These are phyloP conservation scores for Waltergamsia citrina DNA, from an alignment of 2,329 filamentous ascomycete genomes.

Conservation along the genomic window DNA sequence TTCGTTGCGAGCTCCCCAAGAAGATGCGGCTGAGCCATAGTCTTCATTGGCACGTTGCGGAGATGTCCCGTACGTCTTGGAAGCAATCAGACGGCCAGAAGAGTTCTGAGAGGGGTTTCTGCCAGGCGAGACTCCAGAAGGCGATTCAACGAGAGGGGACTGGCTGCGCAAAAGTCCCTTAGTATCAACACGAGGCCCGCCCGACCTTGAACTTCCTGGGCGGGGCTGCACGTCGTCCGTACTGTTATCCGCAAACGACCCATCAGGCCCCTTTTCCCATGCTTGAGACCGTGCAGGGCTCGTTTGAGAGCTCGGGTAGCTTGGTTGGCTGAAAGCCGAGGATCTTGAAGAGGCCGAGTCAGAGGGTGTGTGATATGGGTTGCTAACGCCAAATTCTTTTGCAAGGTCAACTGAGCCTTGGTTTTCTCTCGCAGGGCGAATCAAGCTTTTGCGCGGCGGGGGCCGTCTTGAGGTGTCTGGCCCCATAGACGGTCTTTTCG, in stretches of 20 bases:
- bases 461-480: slow-evolving; percentile 42
- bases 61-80: background rate
- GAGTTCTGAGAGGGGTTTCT: background rate
- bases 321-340: slow-evolving; percentile 48
- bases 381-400: slow-evolving; percentile 50
- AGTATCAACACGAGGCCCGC: slow-evolving; percentile 22
- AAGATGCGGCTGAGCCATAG: background rate
- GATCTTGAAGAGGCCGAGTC: slow-evolving; percentile 57
- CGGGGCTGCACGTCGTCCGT: slow-evolving; percentile 47
- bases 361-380: slow-evolving; percentile 55
- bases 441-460: slow-evolving; percentile 39
- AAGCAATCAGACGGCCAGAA: background rate
- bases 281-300: slow-evolving; percentile 21
- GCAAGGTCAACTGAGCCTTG: slow-evolving; percentile 42
- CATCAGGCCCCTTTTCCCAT: slow-evolving; percentile 29
- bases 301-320: slow-evolving; percentile 49
- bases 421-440: slow-evolving; percentile 29
- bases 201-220: slow-evolving; percentile 24
- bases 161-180: slow-evolving; percentile 13
- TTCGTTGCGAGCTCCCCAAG: background rate
- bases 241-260: slow-evolving; percentile 38
- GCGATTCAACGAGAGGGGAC: slow-evolving; percentile 16
- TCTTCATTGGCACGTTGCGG: background rate
- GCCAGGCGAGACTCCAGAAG: slow-evolving; percentile 14
- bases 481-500: slow-evolving; percentile 31